phyloP scores from a whole-genome alignment of 225 moss, liverwort and hornwort genomes.

The Antitrichia curtipendula region DNA sequence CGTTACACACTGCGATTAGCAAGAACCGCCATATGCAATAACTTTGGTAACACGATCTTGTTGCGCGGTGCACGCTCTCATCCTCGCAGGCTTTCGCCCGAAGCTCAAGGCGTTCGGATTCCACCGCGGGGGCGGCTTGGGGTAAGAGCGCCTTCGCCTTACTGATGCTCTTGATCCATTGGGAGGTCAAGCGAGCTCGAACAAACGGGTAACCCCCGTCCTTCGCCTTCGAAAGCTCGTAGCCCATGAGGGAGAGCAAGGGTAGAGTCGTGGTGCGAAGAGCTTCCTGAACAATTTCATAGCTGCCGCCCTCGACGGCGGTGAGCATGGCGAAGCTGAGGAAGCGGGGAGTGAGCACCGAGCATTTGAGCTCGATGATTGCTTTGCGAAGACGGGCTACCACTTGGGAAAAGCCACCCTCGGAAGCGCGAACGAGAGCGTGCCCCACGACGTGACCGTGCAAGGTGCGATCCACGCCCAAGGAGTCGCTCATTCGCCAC shows the following conservation, averaged over 20 bases:
- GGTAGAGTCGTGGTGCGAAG: not conserved
- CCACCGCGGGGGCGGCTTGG: not conserved
- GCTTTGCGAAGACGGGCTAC: not conserved
- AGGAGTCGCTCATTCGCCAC: not conserved
- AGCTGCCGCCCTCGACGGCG: slow-evolving; percentile 1
- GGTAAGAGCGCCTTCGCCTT: not conserved
- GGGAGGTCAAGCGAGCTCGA: not conserved
- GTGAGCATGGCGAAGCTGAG: slow-evolving; percentile 8
- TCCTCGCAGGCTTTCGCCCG: not conserved
- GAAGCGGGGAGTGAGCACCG: slow-evolving; percentile 6
- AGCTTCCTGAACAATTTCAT: slow-evolving; percentile 3
- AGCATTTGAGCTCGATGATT: not conserved
- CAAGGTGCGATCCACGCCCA: not conserved
- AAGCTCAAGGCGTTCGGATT: slow-evolving; percentile 3
- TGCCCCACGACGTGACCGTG: slow-evolving; percentile 17
- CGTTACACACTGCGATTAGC: slow-evolving; percentile 2
- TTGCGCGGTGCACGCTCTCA: slow-evolving; percentile 2
- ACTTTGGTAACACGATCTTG: not conserved
- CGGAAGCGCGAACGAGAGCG: slow-evolving; percentile 11
- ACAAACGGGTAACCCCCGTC: slow-evolving; percentile 14
- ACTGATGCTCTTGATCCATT: not conserved
- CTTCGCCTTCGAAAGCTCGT: slow-evolving; percentile 4
- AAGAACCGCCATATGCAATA: slow-evolving; percentile 12
- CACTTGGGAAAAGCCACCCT: not conserved
- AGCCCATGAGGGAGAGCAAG: slow-evolving; percentile 11